Conservation (phyloP, 1,139 yeast genomes). For the Zygoascus sp. region DNA sequence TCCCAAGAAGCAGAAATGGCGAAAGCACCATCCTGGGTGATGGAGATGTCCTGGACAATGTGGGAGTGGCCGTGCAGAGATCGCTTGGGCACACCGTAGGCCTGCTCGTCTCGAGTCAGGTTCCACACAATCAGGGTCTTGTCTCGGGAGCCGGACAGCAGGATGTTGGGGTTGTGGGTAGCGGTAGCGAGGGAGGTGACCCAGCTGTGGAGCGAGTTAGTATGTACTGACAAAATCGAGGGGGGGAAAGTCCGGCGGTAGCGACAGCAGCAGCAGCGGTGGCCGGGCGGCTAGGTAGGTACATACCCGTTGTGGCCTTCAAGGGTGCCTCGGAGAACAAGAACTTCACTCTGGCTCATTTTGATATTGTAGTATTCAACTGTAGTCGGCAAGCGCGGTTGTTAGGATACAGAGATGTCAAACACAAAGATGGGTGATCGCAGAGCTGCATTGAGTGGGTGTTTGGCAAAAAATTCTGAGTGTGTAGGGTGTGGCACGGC, state of each 20-base stretch:
- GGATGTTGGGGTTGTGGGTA: constrained; percentile 96
- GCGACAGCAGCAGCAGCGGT: background rate
- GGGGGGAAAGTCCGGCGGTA: constrained; percentile 9
- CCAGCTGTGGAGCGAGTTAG: constrained; percentile 56
- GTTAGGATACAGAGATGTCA: constrained; percentile 8
- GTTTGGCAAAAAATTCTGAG: constrained; percentile 2
- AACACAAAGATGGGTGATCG: constrained; percentile 5
- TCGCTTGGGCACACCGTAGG: constrained; percentile 97
- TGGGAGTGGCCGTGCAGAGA: constrained; percentile 98
- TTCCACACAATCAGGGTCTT: constrained; percentile 98
- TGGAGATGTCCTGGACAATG: constrained; percentile 97
- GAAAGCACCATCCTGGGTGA: constrained; percentile 97
- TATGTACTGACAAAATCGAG: constrained; percentile 23
- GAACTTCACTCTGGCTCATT: constrained; percentile 61
- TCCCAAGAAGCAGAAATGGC: constrained; percentile 99
- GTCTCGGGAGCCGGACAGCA: constrained; percentile 98
- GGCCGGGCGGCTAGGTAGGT: no score
- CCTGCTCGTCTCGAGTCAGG: constrained; percentile 94
- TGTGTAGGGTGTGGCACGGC: constrained; percentile 2
- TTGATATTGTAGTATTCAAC: constrained; percentile 1
- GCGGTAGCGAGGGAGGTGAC: constrained; percentile 98
- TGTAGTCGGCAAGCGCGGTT: constrained; percentile 5
- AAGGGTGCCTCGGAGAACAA: constrained; percentile 99
- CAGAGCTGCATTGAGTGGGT: constrained; percentile 1
- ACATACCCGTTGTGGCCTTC: constrained; percentile 52